Evolutionary conservation across 805 yeast genomes (phyloP).

Genomic region (Wickerhamiella sergipiensis): DNA sequence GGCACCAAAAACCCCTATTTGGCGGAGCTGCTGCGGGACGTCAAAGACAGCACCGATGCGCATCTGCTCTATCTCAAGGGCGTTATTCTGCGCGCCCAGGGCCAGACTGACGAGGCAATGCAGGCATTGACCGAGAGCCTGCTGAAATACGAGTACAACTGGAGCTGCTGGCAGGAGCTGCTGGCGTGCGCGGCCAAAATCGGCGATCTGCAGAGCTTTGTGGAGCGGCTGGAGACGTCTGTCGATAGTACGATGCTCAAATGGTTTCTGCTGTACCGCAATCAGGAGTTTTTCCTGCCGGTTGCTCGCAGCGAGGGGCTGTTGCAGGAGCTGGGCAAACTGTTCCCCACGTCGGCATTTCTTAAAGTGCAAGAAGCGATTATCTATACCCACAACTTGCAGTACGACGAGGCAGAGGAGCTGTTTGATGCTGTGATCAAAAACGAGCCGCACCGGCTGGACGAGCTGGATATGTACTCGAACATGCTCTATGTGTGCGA

Average conservation of each 20-base stretch:
- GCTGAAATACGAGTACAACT: slow-evolving; percentile 62
- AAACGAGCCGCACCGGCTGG: slow-evolving; percentile 73
- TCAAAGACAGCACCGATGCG: slow-evolving; percentile 35
- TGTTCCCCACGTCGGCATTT: slow-evolving; percentile 63
- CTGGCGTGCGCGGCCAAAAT: slow-evolving; percentile 37
- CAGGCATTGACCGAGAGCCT: slow-evolving; percentile 47
- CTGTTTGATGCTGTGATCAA: slow-evolving; percentile 62
- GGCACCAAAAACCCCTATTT: slow-evolving; percentile 22
- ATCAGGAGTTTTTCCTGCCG: slow-evolving; percentile 54
- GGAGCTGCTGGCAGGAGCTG: slow-evolving; percentile 89
- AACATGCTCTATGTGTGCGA: slow-evolving; percentile 91
- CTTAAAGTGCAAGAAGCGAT: slow-evolving; percentile 73
- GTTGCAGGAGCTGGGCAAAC: slow-evolving; percentile 34
- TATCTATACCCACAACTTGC: slow-evolving; percentile 70
- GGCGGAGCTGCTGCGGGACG: slow-evolving; percentile 27
- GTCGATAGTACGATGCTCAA: slow-evolving; percentile 26
- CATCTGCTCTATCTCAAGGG: slow-evolving; percentile 66
- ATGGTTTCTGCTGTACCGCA: slow-evolving; percentile 51
- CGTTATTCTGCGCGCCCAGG: slow-evolving; percentile 45
- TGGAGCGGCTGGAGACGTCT: slow-evolving; percentile 6
- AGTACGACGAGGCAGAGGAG: slow-evolving; percentile 65
- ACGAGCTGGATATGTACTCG: slow-evolving; percentile 87
- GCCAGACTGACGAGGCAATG: slow-evolving; percentile 48
- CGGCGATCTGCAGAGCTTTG: slow-evolving; percentile 4
- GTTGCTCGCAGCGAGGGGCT: slow-evolving; percentile 37